Conservation (phyloP, 2,329 filamentous ascomycete species). For the Botryotinia narcissicola region DNA sequence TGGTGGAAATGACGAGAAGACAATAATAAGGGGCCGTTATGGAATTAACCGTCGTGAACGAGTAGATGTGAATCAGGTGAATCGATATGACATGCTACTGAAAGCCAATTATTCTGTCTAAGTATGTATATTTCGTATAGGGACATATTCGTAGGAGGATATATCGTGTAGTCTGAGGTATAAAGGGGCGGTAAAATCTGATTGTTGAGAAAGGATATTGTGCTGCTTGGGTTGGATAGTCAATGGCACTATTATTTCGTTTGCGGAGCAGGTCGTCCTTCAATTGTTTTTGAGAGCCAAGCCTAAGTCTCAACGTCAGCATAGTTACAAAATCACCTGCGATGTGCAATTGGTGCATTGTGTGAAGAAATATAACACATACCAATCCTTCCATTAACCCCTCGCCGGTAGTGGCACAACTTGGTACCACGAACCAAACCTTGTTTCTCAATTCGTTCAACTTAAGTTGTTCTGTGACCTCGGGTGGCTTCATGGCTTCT, state of each 20-base stretch:
- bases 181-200: neutral
- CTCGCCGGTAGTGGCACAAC: constrained; percentile 77
- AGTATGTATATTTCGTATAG: constrained; percentile 6
- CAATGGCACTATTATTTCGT: constrained; percentile 15
- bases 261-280: constrained; percentile 47
- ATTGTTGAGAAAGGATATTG: neutral
- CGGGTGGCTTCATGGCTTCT: constrained; percentile 72
- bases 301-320: constrained; percentile 42
- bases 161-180: constrained; percentile 4
- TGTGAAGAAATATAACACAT: constrained; percentile 35
- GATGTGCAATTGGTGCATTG: neutral
- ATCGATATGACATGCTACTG: neutral
- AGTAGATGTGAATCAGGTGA: neutral
- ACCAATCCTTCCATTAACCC: constrained; percentile 77
- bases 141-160: constrained; percentile 8
- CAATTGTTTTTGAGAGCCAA: constrained; percentile 84
- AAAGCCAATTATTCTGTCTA: neutral
- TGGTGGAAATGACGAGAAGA: neutral
- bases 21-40: constrained; percentile 3
- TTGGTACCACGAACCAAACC: constrained; percentile 82
- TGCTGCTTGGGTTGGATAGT: neutral
- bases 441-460: constrained; percentile 77
- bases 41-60: neutral
- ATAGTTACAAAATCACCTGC: neutral
- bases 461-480: constrained; percentile 75